phyloP scores from a whole-genome alignment of 2,329 filamentous ascomycete species.

The Penicillium sp. region DNA sequence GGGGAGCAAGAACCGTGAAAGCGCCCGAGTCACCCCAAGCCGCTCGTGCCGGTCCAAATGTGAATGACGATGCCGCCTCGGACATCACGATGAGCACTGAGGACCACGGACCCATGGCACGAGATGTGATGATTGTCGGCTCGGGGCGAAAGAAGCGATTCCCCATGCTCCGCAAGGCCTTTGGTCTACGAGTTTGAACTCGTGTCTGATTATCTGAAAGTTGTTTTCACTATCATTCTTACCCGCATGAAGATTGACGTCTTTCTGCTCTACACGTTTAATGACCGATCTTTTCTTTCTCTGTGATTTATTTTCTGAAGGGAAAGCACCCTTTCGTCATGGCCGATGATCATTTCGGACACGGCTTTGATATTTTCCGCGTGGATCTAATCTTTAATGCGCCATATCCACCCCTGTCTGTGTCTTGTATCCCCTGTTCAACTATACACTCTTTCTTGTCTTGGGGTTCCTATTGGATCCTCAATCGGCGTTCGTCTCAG shows the following conservation, averaged over 20 bases:
- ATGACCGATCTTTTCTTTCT: conserved; percentile 7
- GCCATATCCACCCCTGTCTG: conserved; percentile 13
- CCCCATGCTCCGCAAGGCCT: conserved; percentile 45
- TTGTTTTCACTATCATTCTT: neutral
- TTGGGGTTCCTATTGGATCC: neutral
- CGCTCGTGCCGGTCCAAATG: conserved; percentile 5
- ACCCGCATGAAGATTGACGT: conserved; percentile 5
- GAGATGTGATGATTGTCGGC: conserved; percentile 35
- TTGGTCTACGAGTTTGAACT: conserved; percentile 36
- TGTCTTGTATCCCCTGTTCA: conserved; percentile 3
- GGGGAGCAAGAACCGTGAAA: conserved; percentile 1
- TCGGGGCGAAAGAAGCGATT: conserved; percentile 49
- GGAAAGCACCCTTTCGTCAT: neutral
- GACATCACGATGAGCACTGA: conserved; percentile 16
- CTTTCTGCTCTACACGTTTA: conserved; percentile 9
- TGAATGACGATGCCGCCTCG: conserved; percentile 11
- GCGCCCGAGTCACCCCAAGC: conserved; percentile 8
- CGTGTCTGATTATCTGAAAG: neutral
- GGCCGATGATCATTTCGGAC: neutral
- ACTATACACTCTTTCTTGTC: conserved; percentile 3
- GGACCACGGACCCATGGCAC: conserved; percentile 15
- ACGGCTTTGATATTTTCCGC: conserved; percentile 8
- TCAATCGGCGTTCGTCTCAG: neutral
- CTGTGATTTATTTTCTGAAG: neutral
- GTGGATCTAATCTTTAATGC: conserved; percentile 27